A percentile compares a stretch with the other conserved stretches of the same genome.
These are phyloP conservation scores for Phytopythium cucurbitacearum DNA, from an alignment of 352 stramenopile species.

Conservation along the genomic window DNA sequence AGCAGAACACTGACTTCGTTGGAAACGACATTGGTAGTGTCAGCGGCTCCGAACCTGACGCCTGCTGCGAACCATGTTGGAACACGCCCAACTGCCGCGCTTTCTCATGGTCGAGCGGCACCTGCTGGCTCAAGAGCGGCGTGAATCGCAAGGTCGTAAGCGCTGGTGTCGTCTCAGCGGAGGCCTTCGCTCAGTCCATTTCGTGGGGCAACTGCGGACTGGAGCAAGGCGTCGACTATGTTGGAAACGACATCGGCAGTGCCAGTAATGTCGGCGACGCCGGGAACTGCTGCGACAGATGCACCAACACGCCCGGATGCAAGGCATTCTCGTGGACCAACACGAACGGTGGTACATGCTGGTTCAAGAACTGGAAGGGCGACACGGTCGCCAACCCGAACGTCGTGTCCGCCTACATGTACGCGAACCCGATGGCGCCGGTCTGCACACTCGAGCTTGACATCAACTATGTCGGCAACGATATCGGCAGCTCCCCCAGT, in stretches of 20 bases:
- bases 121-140: conserved; percentile 40
- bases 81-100: conserved; percentile 22
- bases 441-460: conserved; percentile 14
- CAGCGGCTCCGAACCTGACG: neutral
- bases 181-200: neutral
- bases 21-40: conserved; percentile 18
- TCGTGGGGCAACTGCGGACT: conserved; percentile 17
- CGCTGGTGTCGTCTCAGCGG: neutral
- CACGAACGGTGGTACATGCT: conserved; percentile 36
- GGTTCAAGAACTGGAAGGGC: conserved; percentile 29
- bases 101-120: conserved; percentile 59
- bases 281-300: conserved; percentile 25
- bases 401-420: conserved; percentile 9
- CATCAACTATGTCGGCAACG: conserved; percentile 18
- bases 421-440: conserved; percentile 9
- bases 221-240: conserved; percentile 16
- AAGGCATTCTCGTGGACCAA: conserved; percentile 29
- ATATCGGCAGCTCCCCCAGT: conserved; percentile 10
- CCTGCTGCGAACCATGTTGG: conserved; percentile 13
- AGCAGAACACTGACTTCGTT: conserved; percentile 14
- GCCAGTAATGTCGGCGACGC: conserved; percentile 6
- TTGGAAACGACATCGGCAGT: conserved; percentile 23
- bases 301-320: conserved; percentile 11
- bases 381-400: conserved; percentile 8
- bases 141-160: conserved; percentile 23